These are phyloP conservation scores for Obba rivulosa DNA, from an alignment of 768 basidiomycete species.

Conservation along the genomic window DNA sequence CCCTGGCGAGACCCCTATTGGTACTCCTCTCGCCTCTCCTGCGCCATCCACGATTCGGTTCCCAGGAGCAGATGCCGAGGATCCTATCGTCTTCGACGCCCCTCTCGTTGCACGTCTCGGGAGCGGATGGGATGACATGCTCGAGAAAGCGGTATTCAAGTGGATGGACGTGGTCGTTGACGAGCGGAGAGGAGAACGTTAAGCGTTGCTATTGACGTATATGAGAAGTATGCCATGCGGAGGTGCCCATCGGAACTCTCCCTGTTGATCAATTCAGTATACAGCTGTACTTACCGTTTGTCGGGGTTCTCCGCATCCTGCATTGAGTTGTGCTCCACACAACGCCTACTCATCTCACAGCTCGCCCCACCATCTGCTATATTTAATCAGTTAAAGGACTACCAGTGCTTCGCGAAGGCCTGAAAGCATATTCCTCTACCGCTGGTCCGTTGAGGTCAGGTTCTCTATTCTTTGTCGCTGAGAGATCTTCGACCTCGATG, in stretches of 20 bases:
- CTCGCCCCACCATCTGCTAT: too few species aligned
- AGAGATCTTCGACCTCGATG: too few species aligned
- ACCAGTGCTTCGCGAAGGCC: too few species aligned
- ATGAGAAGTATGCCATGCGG: too few species aligned
- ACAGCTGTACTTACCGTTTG: background rate
- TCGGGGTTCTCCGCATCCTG: too few species aligned
- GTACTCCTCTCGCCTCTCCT: conserved; percentile 19
- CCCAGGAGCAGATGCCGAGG: conserved; percentile 30
- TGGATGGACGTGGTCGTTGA: conserved; percentile 70
- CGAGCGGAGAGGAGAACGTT: conserved; percentile 36
- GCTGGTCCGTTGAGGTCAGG: too few species aligned
- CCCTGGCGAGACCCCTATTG: conserved; percentile 2
- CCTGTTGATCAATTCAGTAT: background rate
- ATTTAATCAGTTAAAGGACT: too few species aligned
- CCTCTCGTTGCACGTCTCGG: conserved; percentile 67
- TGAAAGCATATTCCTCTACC: too few species aligned
- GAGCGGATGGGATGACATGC: conserved; percentile 77
- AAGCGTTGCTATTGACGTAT: background rate
- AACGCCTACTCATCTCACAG: too few species aligned
- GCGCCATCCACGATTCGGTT: conserved; percentile 31
- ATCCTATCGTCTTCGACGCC: conserved; percentile 64
- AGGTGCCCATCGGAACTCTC: too few species aligned
- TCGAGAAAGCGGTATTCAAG: conserved; percentile 51
- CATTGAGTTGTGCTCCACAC: too few species aligned
- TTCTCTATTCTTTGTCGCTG: too few species aligned